These are phyloP conservation scores for Ophiostoma sp. DNA, from an alignment of 2,329 filamentous ascomycete genomes.

Conservation along the genomic window DNA sequence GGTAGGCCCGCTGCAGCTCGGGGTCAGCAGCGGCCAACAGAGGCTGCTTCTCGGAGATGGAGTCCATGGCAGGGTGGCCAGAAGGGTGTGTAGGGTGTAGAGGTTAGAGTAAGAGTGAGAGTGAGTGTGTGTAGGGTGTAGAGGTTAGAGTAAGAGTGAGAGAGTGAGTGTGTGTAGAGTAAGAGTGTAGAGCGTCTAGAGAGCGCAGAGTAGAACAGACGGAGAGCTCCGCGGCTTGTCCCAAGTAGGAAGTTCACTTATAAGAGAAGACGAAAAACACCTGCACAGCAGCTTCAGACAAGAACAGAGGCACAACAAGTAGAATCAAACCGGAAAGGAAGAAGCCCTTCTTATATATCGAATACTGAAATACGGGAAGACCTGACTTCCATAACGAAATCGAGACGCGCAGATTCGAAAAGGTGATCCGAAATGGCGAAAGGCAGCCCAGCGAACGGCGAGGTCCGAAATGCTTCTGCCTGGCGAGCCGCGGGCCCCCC, in stretches of 20 bases:
- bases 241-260: neutral
- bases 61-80: neutral
- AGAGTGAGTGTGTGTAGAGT: too few relatives aligned
- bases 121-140: neutral
- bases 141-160: too few relatives aligned
- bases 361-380: too few relatives aligned
- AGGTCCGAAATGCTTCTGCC: conserved; percentile 22
- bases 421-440: too few relatives aligned
- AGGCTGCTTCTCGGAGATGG: neutral
- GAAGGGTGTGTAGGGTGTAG: too few relatives aligned
- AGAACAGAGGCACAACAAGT: neutral
- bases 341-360: neutral
- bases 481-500: conserved; percentile 1
- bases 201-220: neutral
- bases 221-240: neutral
- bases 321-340: neutral
- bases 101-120: neutral
- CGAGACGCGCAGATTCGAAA: neutral
- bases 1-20: neutral
- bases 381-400: neutral
- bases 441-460: conserved; percentile 1
- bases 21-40: neutral
- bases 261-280: neutral
- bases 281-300: too few relatives aligned
- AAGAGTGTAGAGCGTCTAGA: too few relatives aligned